Percentiles rank a stretch among this genome's conserved stretches.
phyloP scores from a whole-genome alignment of 1,139 yeast species.

The Sporopachydermia cereana region DNA sequence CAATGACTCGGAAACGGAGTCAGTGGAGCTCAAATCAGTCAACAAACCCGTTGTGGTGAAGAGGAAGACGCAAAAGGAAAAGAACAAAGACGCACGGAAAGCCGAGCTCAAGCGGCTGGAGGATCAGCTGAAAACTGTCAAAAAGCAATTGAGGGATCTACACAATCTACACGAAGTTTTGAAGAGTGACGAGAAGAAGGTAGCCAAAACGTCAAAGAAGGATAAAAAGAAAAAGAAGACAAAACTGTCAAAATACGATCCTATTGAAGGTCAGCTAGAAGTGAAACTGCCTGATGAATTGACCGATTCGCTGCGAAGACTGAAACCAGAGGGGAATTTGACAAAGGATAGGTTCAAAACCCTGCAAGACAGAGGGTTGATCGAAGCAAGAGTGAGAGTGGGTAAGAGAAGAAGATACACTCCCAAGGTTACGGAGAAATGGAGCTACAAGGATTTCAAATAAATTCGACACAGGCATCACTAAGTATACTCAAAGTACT shows the following conservation, averaged over 20 bases:
- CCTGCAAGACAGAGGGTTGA: slow-evolving; percentile 72
- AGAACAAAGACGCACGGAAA: slow-evolving; percentile 62
- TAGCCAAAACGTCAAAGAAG: background rate
- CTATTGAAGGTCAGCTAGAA: slow-evolving; percentile 59
- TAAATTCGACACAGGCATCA: no score
- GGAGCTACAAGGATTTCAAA: slow-evolving; percentile 86
- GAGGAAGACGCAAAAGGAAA: slow-evolving; percentile 66
- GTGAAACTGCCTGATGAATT: slow-evolving; percentile 85
- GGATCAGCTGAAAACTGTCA: slow-evolving; percentile 35
- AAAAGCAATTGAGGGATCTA: slow-evolving; percentile 7
- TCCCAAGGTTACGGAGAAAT: slow-evolving; percentile 74
- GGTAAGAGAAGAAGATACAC: slow-evolving; percentile 53
- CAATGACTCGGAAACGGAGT: slow-evolving; percentile 22
- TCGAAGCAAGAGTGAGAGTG: slow-evolving; percentile 73
- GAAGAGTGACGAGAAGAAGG: background rate
- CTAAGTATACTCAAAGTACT: no score
- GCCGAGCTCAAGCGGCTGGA: slow-evolving; percentile 48
- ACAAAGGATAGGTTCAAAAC: slow-evolving; percentile 73
- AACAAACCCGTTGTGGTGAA: slow-evolving; percentile 60
- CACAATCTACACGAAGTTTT: slow-evolving; percentile 7
- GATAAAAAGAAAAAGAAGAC: slow-evolving; percentile 8
- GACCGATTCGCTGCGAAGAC: slow-evolving; percentile 68
- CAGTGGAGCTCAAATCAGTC: slow-evolving; percentile 40
- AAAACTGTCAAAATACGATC: slow-evolving; percentile 30
- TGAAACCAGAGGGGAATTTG: slow-evolving; percentile 86